A percentile compares a stretch with the other conserved stretches of the same genome.
Conservation (phyloP, 352 stramenopile genomes). For the Globisporangium irregulare region DNA sequence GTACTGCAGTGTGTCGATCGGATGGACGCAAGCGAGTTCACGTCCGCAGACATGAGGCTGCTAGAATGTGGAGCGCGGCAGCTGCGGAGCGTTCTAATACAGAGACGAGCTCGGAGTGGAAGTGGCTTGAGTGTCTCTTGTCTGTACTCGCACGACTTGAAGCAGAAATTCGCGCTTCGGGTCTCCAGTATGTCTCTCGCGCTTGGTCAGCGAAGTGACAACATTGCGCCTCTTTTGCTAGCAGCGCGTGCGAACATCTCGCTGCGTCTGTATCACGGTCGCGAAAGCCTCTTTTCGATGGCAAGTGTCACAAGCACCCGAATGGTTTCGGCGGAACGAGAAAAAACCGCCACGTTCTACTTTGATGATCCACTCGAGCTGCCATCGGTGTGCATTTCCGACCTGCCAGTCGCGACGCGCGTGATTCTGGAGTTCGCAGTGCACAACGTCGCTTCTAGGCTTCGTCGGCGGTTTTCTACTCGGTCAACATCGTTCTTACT, state of each 20-base stretch:
- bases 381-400: background rate
- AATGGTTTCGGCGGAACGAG: background rate
- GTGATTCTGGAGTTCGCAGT: background rate
- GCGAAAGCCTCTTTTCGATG: background rate
- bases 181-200: background rate
- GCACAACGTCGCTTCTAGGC: background rate
- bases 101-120: background rate
- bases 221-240: background rate
- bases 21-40: background rate
- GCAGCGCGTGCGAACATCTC: background rate
- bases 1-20: background rate
- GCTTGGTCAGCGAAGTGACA: background rate
- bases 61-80: background rate
- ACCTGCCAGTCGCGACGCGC: background rate
- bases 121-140: background rate
- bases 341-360: background rate
- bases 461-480: background rate
- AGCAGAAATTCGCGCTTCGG: background rate
- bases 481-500: background rate
- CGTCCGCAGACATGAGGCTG: background rate
- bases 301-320: background rate
- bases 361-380: background rate
- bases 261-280: background rate
- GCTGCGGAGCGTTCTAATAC: background rate
- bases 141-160: background rate